These are phyloP conservation scores for Candida piceae DNA, from an alignment of 805 yeast genomes.

Conservation along the genomic window DNA sequence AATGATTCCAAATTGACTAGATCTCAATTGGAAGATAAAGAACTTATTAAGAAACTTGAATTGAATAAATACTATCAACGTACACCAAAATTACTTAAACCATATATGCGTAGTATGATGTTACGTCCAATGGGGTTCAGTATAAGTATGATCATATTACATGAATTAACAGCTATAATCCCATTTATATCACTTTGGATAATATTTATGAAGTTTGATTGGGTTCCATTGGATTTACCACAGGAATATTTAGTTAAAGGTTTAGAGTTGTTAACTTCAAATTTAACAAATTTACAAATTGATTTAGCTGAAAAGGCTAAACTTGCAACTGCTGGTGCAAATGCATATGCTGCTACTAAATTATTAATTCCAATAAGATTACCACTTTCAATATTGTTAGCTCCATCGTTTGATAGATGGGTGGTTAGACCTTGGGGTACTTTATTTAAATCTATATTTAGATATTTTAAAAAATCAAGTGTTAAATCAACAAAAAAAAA, in stretches of 20 bases:
- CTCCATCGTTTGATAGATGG: constrained; percentile 33
- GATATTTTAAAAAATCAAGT: constrained; percentile 3
- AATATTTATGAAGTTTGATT: constrained; percentile 37
- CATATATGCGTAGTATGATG: constrained; percentile 28
- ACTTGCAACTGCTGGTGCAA: constrained; percentile 31
- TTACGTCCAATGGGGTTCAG: constrained; percentile 34
- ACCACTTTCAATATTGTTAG: constrained; percentile 25
- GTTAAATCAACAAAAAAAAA: too few species aligned
- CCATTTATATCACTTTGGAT: constrained; percentile 52
- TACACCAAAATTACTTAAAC: constrained; percentile 28
- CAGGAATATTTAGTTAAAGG: constrained; percentile 46
- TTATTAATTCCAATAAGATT: constrained; percentile 26
- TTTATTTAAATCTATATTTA: constrained; percentile 14
- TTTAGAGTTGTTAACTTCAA: constrained; percentile 39
- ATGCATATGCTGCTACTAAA: constrained; percentile 32
- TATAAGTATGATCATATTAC: constrained; percentile 43
- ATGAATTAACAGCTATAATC: constrained; percentile 48
- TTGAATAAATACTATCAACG: constrained; percentile 28
- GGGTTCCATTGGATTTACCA: constrained; percentile 43
- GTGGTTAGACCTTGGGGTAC: constrained; percentile 28
- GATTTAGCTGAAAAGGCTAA: constrained; percentile 25
- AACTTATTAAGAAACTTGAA: constrained; percentile 18
- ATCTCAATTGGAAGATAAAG: constrained; percentile 16
- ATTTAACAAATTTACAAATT: constrained; percentile 23
- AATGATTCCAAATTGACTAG: too few species aligned